phyloP scores from a whole-genome alignment of 306 rosid genomes.

The Morella rubra region DNA sequence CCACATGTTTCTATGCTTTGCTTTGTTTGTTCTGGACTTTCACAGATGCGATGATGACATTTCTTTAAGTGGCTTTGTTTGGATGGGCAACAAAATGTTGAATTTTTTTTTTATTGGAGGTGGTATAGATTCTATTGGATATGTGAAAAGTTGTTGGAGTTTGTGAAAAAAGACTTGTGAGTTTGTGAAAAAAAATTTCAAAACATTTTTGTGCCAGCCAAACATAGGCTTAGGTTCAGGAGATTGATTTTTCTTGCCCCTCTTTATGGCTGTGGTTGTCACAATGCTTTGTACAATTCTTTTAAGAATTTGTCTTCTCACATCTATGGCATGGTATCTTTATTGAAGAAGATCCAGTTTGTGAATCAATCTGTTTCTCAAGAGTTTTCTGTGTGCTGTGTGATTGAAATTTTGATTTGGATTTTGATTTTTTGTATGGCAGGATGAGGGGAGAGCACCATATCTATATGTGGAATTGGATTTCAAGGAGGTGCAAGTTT shows the following conservation, averaged over 20 bases:
- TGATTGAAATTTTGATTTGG: constrained; percentile 16
- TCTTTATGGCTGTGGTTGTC: neutral
- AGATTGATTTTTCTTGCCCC: neutral
- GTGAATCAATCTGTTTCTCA: neutral
- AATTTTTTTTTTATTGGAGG: too few species aligned
- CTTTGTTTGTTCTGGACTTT: neutral
- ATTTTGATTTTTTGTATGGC: constrained; percentile 29
- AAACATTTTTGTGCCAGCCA: too few species aligned
- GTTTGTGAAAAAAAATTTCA: too few species aligned
- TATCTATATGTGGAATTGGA: constrained; percentile 87
- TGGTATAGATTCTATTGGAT: too few species aligned
- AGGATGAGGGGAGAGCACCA: constrained; percentile 86
- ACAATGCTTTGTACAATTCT: neutral
- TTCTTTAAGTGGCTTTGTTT: too few species aligned
- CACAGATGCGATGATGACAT: too few species aligned
- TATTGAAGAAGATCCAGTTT: neutral
- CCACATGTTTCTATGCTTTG: constrained; percentile 16
- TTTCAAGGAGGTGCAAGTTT: constrained; percentile 76
- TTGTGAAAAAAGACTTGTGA: too few species aligned
- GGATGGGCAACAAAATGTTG: too few species aligned
- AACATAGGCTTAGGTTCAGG: too few species aligned
- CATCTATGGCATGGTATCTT: too few species aligned
- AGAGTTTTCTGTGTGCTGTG: neutral
- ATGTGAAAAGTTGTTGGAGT: too few species aligned
- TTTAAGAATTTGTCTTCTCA: neutral